Evolutionary conservation across 148 eudicot genomes (phyloP), one percentile per base, ranked within the genome.

Genomic region (Spergularia bocconei): DNA sequence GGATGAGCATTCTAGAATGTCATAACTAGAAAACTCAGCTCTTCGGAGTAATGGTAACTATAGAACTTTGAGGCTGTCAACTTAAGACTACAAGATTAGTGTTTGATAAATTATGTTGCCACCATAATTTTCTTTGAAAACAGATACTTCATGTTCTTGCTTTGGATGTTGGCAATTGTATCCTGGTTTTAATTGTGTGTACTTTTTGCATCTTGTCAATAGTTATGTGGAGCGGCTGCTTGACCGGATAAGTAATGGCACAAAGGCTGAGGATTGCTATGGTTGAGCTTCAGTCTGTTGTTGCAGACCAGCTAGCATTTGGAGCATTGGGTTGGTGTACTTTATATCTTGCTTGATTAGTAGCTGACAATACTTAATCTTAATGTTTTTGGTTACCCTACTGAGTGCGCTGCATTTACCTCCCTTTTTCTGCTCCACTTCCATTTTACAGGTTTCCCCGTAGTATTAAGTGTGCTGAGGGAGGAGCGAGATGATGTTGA

Each of bases 171-270:
- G 47, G 14, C 59, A 23, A n/a, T 64, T 68, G 67, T 63, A 4
- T 39, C 0, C 41, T 60, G 6, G 55, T 23, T 77, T 5, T 12
- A 52, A 47, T 66, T 77, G 76, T 23, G 57, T 38, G 13, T n/a
- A 44, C 39, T 73, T 51, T 59, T 58, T 75, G 58, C 63, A 10
- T 67, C 59, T 63, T 66, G 36, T 72, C 61, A 4, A 75, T 78
- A 95, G 97, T 76, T 95, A 95, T 79, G 97, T 95, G 57, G 97
- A 92, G 83, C 91, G 99, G 82, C 84, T 95, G 82, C 96, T 95
- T 67, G 97, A 95, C 81, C 96, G 97, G 56, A 87, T 95, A 72
- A 92, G 90, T 79, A 95, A 92, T 82, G 96, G 99, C 79, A 85
- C 83, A 61, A 83, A 90, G 82, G 85, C 92, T 23, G 97, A 92